A percentile compares a stretch with the other conserved stretches of the same genome.
Evolutionary conservation across 306 rosid genomes (phyloP).

Genomic region (Lithocarpus polystachyus): DNA sequence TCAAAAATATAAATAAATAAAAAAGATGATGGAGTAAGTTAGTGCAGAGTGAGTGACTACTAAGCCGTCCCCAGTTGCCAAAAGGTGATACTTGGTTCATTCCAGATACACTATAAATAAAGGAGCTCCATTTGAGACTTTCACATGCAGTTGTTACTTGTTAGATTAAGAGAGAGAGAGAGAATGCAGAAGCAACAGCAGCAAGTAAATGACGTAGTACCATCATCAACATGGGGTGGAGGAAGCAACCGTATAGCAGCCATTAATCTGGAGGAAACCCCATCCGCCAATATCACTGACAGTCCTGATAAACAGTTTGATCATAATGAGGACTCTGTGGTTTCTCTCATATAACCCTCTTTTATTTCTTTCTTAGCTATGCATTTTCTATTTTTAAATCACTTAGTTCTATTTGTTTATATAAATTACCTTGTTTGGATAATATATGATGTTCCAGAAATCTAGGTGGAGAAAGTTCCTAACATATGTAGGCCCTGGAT

Average conservation of each 20-base stretch:
- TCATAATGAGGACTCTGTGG: slow-evolving; percentile 21
- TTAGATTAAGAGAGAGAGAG: neutral
- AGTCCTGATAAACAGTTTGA: neutral
- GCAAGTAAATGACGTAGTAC: neutral
- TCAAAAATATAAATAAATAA: too few species aligned
- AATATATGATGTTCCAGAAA: slow-evolving; percentile 29
- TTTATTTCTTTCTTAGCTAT: neutral
- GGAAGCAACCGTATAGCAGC: slow-evolving; percentile 48
- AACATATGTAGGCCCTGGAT: slow-evolving; percentile 71
- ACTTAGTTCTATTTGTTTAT: too few species aligned
- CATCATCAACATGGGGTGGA: neutral
- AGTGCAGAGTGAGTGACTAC: too few species aligned
- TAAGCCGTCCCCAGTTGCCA: too few species aligned
- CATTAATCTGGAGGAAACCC: neutral
- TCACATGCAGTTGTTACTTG: neutral
- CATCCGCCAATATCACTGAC: neutral
- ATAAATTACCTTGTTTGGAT: neutral
- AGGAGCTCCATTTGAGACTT: neutral
- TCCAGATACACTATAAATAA: neutral
- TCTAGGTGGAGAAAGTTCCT: slow-evolving; percentile 72
- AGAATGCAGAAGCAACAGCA: neutral
- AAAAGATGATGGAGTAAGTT: too few species aligned
- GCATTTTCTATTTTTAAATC: too few species aligned
- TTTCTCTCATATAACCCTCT: neutral
- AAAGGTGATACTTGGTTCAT: neutral